These are phyloP conservation scores for Phaeoacremonium minimum DNA, from an alignment of 2,329 filamentous ascomycete genomes.

Conservation along the genomic window DNA sequence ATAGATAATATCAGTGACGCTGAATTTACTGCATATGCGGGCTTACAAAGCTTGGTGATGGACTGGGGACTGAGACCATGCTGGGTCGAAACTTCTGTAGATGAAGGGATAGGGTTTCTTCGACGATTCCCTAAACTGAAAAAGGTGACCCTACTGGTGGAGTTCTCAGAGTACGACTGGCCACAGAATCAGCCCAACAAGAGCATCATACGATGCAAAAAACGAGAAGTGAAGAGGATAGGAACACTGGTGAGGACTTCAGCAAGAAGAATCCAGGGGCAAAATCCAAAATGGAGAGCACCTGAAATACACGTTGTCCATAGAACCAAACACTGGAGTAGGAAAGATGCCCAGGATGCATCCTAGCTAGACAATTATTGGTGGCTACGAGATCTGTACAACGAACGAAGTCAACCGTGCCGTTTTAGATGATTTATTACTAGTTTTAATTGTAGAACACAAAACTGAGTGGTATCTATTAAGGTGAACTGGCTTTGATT, in stretches of 20 bases:
- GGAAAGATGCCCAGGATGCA: slow-evolving; percentile 6
- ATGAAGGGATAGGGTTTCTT: slow-evolving; percentile 7
- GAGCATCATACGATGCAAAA: slow-evolving; percentile 7
- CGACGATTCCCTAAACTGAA: slow-evolving; percentile 7
- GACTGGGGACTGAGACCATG: slow-evolving; percentile 12
- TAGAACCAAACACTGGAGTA: slow-evolving; percentile 7
- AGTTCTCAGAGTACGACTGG: slow-evolving; percentile 11
- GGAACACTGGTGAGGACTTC: slow-evolving; percentile 7
- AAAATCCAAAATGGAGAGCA: slow-evolving; percentile 4
- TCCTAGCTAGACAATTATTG: too few relatives aligned
- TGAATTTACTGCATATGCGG: slow-evolving; percentile 6
- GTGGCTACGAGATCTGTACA: too few relatives aligned
- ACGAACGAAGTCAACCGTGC: too few relatives aligned
- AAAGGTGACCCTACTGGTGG: slow-evolving; percentile 9
- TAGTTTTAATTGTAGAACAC: too few relatives aligned
- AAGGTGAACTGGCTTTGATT: slow-evolving; percentile 43
- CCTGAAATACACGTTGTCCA: slow-evolving; percentile 8
- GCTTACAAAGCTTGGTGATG: slow-evolving; percentile 11
- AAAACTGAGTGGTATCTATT: too few relatives aligned
- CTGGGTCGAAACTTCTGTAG: slow-evolving; percentile 10
- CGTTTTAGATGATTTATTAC: too few relatives aligned
- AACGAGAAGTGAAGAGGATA: slow-evolving; percentile 9
- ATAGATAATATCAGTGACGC: slow-evolving; percentile 7
- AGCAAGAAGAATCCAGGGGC: slow-evolving; percentile 1
- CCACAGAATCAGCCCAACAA: slow-evolving; percentile 6